phyloP scores from a whole-genome alignment of 768 basidiomycete genomes.

The Harrya chromipes region DNA sequence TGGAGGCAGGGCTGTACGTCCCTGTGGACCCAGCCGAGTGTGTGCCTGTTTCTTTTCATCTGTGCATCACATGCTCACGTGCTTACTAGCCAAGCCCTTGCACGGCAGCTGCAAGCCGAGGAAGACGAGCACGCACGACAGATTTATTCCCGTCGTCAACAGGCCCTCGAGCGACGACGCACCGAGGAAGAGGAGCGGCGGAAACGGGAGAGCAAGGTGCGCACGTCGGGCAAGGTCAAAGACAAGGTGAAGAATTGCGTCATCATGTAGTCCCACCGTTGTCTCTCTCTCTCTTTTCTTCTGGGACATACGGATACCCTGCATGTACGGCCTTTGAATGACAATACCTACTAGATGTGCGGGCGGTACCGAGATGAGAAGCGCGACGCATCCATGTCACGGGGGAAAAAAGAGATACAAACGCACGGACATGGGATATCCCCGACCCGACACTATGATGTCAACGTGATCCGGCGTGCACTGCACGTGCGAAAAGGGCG shows the following conservation, averaged over 20 bases:
- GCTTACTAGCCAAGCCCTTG: slow-evolving; percentile 55
- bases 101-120: slow-evolving; percentile 74
- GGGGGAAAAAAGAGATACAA: no score
- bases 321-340: no score
- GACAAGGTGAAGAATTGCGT: slow-evolving; percentile 49
- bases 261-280: slow-evolving; percentile 43
- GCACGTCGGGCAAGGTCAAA: slow-evolving; percentile 28
- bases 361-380: no score
- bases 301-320: no score
- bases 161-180: slow-evolving; percentile 25
- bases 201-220: slow-evolving; percentile 15
- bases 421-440: no score
- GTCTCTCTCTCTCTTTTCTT: no score
- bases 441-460: no score
- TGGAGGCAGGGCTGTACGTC: slow-evolving; percentile 37
- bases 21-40: slow-evolving; percentile 59
- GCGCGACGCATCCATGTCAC: no score
- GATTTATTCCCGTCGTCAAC: slow-evolving; percentile 33
- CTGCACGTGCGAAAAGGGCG: no score
- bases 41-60: slow-evolving; percentile 24
- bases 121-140: slow-evolving; percentile 59
- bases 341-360: no score
- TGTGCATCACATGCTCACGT: not conserved
- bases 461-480: no score
- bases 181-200: slow-evolving; percentile 17